Conservation (phyloP, 768 basidiomycete genomes). For the Serendipita indica region DNA sequence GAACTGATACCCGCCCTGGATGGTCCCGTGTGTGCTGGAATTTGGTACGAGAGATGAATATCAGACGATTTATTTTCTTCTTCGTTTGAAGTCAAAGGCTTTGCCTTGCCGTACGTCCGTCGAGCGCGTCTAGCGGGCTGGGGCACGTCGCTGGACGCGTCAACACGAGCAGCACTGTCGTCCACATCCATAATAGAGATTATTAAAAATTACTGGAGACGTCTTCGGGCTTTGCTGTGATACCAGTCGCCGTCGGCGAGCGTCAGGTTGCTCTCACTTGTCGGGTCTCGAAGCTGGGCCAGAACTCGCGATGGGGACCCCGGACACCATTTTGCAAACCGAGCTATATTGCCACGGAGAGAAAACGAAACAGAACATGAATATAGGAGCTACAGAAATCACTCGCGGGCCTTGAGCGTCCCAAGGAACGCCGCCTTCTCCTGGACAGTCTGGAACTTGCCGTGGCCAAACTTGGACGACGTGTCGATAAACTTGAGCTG, state of each 20-base stretch:
- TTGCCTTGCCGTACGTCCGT: slow-evolving; percentile 4
- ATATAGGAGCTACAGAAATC: slow-evolving; percentile 25
- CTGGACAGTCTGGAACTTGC: slow-evolving; percentile 90
- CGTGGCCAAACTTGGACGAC: slow-evolving; percentile 93
- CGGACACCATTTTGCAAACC: no score
- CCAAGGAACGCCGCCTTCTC: slow-evolving; percentile 94
- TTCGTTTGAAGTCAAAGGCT: background rate
- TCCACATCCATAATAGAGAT: slow-evolving; percentile 8
- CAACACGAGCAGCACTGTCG: background rate
- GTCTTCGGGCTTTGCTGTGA: background rate
- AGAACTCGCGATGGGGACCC: no score
- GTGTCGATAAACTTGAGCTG: slow-evolving; percentile 98
- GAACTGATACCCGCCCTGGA: no score
- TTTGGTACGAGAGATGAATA: background rate
- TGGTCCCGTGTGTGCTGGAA: background rate
- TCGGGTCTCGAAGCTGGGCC: no score
- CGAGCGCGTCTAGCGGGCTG: background rate
- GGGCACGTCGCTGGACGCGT: background rate
- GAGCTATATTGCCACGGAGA: background rate
- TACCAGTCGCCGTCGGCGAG: no score
- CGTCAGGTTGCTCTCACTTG: no score
- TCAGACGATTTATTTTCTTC: background rate
- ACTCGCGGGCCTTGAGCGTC: slow-evolving; percentile 73
- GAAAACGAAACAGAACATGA: slow-evolving; percentile 7
- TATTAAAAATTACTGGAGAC: background rate